Evolutionary conservation across 768 basidiomycete species (phyloP).

Genomic region (Hebeloma cylindrosporum): DNA sequence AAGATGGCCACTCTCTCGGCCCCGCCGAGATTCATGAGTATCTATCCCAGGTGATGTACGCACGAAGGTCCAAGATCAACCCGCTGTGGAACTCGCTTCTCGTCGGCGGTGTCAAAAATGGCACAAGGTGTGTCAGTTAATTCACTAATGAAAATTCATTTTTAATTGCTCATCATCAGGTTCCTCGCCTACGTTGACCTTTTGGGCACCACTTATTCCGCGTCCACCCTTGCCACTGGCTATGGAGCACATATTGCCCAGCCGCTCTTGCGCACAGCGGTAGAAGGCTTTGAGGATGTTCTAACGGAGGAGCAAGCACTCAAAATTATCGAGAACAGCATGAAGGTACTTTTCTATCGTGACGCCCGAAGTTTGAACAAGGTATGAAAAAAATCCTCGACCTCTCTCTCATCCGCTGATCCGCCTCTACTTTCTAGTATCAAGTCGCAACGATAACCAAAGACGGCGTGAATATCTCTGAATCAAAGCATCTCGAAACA

Average conservation of each 20-base stretch:
- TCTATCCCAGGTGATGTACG: constrained; percentile 88
- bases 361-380: constrained; percentile 96
- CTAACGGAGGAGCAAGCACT: constrained; percentile 80
- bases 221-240: constrained; percentile 92
- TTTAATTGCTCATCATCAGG: constrained; percentile 38
- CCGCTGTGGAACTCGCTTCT: constrained; percentile 95
- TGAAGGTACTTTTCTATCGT: constrained; percentile 94
- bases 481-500: constrained; percentile 73
- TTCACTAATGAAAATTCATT: background rate
- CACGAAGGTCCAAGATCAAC: constrained; percentile 81
- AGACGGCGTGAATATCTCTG: constrained; percentile 75
- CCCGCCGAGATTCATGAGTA: constrained; percentile 93
- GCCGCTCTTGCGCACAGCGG: constrained; percentile 86
- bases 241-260: constrained; percentile 93
- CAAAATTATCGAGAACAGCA: constrained; percentile 76
- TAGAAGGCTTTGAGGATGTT: constrained; percentile 75
- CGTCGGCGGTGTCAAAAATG: constrained; percentile 89
- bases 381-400: constrained; percentile 43
- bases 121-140: constrained; percentile 57
- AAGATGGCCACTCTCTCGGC: constrained; percentile 82
- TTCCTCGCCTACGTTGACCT: constrained; percentile 95
- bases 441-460: constrained; percentile 91
- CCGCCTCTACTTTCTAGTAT: constrained; percentile 53
- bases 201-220: constrained; percentile 92
- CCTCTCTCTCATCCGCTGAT: background rate